Evolutionary conservation across 352 stramenopile genomes (phyloP).

Genomic region (Ophiocytium majus): DNA sequence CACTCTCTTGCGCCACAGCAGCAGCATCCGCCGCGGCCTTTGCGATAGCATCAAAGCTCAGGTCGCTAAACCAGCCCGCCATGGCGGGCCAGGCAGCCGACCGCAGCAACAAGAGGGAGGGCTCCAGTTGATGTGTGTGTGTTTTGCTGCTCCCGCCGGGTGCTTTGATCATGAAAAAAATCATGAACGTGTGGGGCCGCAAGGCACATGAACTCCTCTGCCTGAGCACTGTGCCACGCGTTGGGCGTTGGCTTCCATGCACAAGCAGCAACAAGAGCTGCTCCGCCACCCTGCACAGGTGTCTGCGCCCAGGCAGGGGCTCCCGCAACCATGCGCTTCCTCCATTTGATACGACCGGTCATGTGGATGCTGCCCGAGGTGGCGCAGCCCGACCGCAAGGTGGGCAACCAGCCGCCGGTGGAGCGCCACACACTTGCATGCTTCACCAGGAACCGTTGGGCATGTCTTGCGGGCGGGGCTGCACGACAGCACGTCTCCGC

Average conservation of each 20-base stretch:
- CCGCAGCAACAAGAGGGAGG: too few relatives aligned
- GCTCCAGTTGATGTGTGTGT: too few relatives aligned
- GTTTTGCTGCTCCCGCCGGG: too few relatives aligned
- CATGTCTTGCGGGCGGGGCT: background rate
- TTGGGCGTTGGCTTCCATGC: too few relatives aligned
- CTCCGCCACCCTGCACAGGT: too few relatives aligned
- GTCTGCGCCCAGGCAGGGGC: too few relatives aligned
- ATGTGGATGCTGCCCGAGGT: slow-evolving; percentile 98
- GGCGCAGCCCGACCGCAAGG: slow-evolving; percentile 86
- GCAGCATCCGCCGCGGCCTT: background rate
- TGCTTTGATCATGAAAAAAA: too few relatives aligned
- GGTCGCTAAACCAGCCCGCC: slow-evolving; percentile 11
- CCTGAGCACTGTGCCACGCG: too few relatives aligned
- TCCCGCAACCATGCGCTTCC: slow-evolving; percentile 92
- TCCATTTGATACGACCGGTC: slow-evolving; percentile 95
- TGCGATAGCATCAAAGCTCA: background rate
- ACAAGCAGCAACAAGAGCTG: too few relatives aligned
- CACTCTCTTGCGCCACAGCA: background rate
- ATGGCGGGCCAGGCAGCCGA: too few relatives aligned
- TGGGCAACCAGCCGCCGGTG: background rate
- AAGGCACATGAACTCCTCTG: too few relatives aligned
- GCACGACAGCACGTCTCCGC: background rate
- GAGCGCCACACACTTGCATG: slow-evolving; percentile 25
- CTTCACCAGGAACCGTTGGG: background rate
- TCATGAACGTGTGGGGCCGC: too few relatives aligned